Evolutionary conservation across 495 filamentous ascomycete genomes (phyloP).

Genomic region (Aspergillus ostianus): DNA sequence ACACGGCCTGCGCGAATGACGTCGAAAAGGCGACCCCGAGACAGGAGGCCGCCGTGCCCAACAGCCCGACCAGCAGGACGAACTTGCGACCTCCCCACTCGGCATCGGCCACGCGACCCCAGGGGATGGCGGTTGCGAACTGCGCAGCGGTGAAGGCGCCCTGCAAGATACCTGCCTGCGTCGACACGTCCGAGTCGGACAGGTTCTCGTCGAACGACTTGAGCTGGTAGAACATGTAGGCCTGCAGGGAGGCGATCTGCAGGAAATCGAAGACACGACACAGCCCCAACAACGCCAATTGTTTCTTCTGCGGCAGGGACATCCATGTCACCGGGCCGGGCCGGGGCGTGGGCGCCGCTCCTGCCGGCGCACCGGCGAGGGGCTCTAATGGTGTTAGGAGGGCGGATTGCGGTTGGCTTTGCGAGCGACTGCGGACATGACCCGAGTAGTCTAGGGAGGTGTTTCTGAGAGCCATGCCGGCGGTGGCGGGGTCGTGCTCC

Average conservation of each 20-base stretch:
- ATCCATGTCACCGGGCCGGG: conserved; percentile 57
- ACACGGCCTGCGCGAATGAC: conserved; percentile 67
- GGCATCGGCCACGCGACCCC: conserved; percentile 75
- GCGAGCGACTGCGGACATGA: conserved; percentile 39
- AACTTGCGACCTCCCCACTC: conserved; percentile 69
- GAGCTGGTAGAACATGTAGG: conserved; percentile 80
- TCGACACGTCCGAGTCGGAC: conserved; percentile 66
- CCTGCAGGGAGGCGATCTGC: conserved; percentile 49
- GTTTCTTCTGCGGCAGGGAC: conserved; percentile 70
- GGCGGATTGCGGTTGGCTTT: conserved; percentile 29
- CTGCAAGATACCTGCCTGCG: conserved; percentile 75
- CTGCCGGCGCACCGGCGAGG: not conserved
- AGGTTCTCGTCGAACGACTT: conserved; percentile 66
- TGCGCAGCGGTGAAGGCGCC: conserved; percentile 80
- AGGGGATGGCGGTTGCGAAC: conserved; percentile 81
- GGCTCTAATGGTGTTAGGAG: conserved; percentile 24
- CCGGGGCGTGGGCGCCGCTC: conserved; percentile 17
- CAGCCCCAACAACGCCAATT: conserved; percentile 70
- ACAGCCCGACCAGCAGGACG: conserved; percentile 71
- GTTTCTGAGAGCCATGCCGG: conserved; percentile 32
- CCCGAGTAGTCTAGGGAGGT: conserved; percentile 38
- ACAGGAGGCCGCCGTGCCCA: conserved; percentile 68
- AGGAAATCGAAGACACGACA: conserved; percentile 63
- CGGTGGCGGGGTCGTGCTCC: conserved; percentile 27
- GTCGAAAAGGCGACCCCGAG: conserved; percentile 79